Percentiles rank a stretch among this genome's conserved stretches.
phyloP scores from a whole-genome alignment of 139 green algal species.

The Closterium sp. region DNA sequence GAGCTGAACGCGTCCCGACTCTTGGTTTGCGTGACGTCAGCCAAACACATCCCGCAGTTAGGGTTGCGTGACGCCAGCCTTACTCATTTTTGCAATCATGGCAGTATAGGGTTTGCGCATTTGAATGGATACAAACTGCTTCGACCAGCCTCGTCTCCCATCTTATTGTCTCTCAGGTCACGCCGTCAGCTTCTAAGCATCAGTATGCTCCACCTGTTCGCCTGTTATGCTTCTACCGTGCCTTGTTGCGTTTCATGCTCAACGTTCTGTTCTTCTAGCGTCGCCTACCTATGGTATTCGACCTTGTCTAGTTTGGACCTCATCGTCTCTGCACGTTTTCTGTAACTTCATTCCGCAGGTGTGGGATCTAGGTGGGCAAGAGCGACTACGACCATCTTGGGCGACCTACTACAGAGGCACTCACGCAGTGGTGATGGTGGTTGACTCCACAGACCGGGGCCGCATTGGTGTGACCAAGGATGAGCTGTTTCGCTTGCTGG shows the following conservation, averaged over 20 bases:
- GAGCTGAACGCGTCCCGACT: background rate
- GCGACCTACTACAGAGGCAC: slow-evolving; percentile 80
- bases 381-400: slow-evolving; percentile 82
- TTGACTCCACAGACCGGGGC: slow-evolving; percentile 85
- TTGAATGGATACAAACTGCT: background rate
- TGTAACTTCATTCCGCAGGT: slow-evolving; percentile 47
- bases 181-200: background rate
- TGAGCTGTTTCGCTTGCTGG: slow-evolving; percentile 75
- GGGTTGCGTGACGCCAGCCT: background rate
- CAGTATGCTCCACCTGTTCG: background rate
- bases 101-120: background rate
- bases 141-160: background rate
- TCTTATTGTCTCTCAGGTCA: background rate
- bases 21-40: background rate
- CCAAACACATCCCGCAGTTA: background rate
- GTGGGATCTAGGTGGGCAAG: slow-evolving; percentile 87
- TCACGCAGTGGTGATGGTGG: slow-evolving; percentile 73
- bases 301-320: background rate
- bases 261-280: background rate
- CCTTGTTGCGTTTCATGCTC: background rate
- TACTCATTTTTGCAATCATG: background rate
- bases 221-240: background rate
- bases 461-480: slow-evolving; percentile 71
- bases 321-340: background rate
- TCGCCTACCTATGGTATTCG: background rate